phyloP scores from a whole-genome alignment of 495 filamentous ascomycete species.

The Lasiosphaeria miniovina region DNA sequence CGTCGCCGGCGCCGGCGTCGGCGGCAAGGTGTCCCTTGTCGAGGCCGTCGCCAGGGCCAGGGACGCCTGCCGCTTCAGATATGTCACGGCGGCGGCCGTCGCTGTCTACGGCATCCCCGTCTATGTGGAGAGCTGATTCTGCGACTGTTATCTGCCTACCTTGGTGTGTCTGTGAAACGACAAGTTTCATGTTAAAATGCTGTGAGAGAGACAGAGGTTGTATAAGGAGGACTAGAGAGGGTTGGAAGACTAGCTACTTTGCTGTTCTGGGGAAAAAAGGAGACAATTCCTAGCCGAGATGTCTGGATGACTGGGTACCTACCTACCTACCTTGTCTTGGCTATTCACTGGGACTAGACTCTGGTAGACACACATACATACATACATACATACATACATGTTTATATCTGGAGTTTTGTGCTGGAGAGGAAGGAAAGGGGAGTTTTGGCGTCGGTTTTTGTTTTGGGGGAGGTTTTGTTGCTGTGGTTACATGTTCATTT shows the following conservation, averaged over 20 bases:
- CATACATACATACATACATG: background rate
- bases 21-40: conserved; percentile 53
- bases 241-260: too few relatives aligned
- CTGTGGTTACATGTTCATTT: too few relatives aligned
- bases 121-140: conserved; percentile 52
- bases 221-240: too few relatives aligned
- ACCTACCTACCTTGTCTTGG: background rate
- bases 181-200: too few relatives aligned
- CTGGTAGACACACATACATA: background rate
- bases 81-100: conserved; percentile 88
- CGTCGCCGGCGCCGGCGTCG: background rate
- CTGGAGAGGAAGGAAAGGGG: too few relatives aligned
- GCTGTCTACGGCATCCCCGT: conserved; percentile 95
- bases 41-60: conserved; percentile 75
- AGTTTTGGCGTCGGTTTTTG: too few relatives aligned
- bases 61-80: conserved; percentile 74
- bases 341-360: background rate
- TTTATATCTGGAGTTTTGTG: background rate
- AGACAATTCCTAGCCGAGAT: too few relatives aligned
- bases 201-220: too few relatives aligned
- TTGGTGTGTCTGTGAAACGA: too few relatives aligned
- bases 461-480: too few relatives aligned
- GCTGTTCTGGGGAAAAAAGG: too few relatives aligned
- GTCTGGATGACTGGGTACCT: background rate
- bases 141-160: too few relatives aligned